Evolutionary conservation across 306 rosid genomes (phyloP), one percentile per base, ranked within the genome.

Genomic region (Leucaena leucocephala): DNA sequence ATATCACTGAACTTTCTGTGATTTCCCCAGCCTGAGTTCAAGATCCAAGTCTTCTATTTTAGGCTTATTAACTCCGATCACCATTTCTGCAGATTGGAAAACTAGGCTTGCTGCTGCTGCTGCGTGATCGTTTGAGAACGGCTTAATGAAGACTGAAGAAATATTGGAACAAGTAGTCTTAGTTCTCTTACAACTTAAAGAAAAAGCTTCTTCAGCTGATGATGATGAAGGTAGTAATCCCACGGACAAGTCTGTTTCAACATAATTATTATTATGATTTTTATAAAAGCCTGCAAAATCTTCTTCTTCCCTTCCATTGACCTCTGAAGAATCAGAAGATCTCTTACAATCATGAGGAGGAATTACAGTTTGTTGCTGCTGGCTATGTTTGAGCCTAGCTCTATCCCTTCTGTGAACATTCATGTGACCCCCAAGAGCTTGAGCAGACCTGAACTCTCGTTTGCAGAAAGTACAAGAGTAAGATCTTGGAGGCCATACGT

Each of bases 381-480:
- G 85, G 58, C 83, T 81, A 79, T 87, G 94, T 63, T 90, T 89
- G 67, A 95, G 99, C 64, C 86, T 79, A 44, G 97, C 99, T 74
- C 97, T 88, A 50, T 95, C 99, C 61, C 98, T 85, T 13, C 99
- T 82, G 59, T 95, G 99, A 49, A 95, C 90, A 77, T 95, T 95
- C 98, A 95, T 95, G 88, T 95, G 98, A 62, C 98, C 98, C 0
- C 98, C 98, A 22, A 95, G 90, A 44, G 99, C 99, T 82, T 95
- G 99, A 61, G 99, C 99, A 70, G 98, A 95, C 86, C 88, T 85
- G 72, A 95, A 95, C 83, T 93, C 90, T 85, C 96, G 87, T 73
- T 77, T 84, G 65, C 99, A 95, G 72, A 95, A 95, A 63, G 76
- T 84, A 43, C 99, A 95, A 33, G 94, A 81, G 78, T 95, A 95